Evolutionary conservation across 257 asterid genomes (phyloP), one percentile per base, ranked within the genome.

Genomic region (Plantago elongata): DNA sequence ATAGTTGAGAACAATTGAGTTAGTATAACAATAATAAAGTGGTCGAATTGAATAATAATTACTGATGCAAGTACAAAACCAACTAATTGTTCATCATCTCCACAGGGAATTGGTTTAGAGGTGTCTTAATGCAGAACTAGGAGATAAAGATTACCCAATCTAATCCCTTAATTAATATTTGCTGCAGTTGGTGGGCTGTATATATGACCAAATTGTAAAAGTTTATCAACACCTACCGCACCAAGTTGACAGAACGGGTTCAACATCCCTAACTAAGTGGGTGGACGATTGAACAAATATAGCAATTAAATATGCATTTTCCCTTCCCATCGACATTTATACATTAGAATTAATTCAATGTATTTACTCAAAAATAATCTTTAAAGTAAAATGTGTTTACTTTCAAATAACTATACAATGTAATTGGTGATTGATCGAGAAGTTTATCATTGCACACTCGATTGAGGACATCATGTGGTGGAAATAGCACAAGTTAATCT

Each of bases 201-300:
- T 51, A 42, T n/a, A 27, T 18, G 40, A 11, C 45, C 3, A 13
- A 49, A 37, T 57, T 42, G 13, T 27, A 5, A 22, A 60, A 44
- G 27, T 60, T 42, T 34, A 54, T 59, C 27, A 45, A 60, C 66
- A 60, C 66, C 55, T 51, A 50, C 45, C 61, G 11, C 14, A 14
- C 27, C 27, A 51, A 60, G 56, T 51, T 59, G 48, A 51, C 7
- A 34, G 62, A 66, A 60, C 43, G 3, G 54, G 54, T 22, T 59
- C 65, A 59, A 57, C 72, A 9, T 60, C 65, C 61, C 22, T 40
- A 60, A 51, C 72, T 54, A 44, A 60, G 37, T 59, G 27, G 65
- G 45, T 66, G 45, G 51, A 49, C 60, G 30, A 54, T 54, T 54
- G 13, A 54, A 22, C 58, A 18, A 16, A 11, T 0, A 9, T 2